phyloP scores from a whole-genome alignment of 352 stramenopile species.

The Thalassiosira livingstoniorum region DNA sequence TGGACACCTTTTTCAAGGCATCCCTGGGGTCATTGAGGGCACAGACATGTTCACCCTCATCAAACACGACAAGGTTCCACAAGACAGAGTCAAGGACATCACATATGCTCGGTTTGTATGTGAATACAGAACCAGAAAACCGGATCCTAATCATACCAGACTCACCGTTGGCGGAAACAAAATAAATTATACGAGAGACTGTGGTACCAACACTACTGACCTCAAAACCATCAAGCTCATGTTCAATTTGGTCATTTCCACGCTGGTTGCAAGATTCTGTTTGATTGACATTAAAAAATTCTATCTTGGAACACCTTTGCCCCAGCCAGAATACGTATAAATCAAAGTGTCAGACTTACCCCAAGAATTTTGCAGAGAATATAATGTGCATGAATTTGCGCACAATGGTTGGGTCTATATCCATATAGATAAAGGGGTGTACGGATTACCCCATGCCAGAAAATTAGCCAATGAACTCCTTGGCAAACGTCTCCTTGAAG shows the following conservation, averaged over 20 bases:
- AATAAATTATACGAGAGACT: slow-evolving; percentile 29
- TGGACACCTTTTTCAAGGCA: slow-evolving; percentile 6
- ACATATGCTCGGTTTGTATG: no score
- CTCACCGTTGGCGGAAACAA: slow-evolving; percentile 32
- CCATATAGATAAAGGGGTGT: background rate
- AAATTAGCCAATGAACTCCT: slow-evolving; percentile 10
- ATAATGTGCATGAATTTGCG: background rate
- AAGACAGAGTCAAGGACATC: background rate
- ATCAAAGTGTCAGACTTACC: background rate
- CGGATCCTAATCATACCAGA: background rate
- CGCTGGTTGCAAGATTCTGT: background rate
- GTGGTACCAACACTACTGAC: slow-evolving; percentile 2
- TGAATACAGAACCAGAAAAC: background rate
- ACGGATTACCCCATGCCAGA: slow-evolving; percentile 28
- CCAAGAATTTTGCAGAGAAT: background rate
- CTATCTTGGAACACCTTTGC: background rate
- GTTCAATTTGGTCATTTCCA: background rate
- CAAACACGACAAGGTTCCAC: background rate
- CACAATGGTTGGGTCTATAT: slow-evolving; percentile 13
- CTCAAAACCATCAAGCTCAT: background rate
- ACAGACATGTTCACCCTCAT: slow-evolving; percentile 19
- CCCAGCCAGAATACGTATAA: background rate
- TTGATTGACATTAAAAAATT: slow-evolving; percentile 1
- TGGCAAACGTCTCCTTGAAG: slow-evolving; percentile 11
- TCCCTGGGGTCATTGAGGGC: background rate